Base-by-base conservation (phyloP, 768 basidiomycete species). In the Boletus subparvulus region DNA sequence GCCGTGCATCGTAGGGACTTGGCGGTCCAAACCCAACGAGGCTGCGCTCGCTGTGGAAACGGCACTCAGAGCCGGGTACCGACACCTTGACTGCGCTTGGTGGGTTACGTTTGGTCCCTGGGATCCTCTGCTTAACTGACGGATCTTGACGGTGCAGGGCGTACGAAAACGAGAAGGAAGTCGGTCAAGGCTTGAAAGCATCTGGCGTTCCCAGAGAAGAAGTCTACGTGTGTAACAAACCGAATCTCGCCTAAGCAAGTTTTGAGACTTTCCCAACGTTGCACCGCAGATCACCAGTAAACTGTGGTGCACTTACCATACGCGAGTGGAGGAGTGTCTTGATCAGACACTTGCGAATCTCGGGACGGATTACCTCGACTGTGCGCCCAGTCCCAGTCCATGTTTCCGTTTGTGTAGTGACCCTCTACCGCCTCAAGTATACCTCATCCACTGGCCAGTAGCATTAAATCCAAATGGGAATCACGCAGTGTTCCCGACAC, bases 391-490 rank as follows among this genome's bases (percentile, higher is more conserved):
- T n/a, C 19, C 7, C 19, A 26, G n/a, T 24, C 45, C 3, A 12
- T 41, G 21, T 17, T 48, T 2, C 35, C 64, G 1, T 35, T 44
- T 10, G 14, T 17, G 13, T 49, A 32, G 16, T 50, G 40, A 58
- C 6, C 6, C 10, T 41, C 39, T 9, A 39, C 17, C 10, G 9
- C 21, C 6, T 53, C 41, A 11, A 63, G 80, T 89, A 54, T 88
- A 86, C 64, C 79, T 90, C 28, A 69, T 92, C 21, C 90, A 92
- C 69, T 93, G 91, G 90, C 92, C 92, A 1, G 73, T 92, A n/a
- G 77, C 87, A 32, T 66, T 88, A 63, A 88, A 88, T 65, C 81
- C 84, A 12, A 82, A 83, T 26, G 87, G 86, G 37, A 88, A 85
- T 67, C 80, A 87, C 65, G 81, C 76, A 10, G 60, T 67, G 4